Evolutionary conservation across 768 basidiomycete genomes (phyloP).

Genomic region (Austroboletus eburneus): DNA sequence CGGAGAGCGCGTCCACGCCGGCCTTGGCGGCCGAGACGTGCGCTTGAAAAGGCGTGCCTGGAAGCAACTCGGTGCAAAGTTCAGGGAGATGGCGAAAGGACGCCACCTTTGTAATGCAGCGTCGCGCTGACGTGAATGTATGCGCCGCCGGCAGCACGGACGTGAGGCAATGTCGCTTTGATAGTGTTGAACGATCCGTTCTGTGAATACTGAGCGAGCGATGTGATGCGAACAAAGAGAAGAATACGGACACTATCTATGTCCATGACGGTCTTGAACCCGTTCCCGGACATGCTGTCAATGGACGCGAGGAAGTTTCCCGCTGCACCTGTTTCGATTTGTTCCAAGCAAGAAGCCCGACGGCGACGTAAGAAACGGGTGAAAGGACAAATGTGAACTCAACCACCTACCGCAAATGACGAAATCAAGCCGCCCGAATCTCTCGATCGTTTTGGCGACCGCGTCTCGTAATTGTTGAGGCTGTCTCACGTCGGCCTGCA

Average conservation of each 20-base stretch:
- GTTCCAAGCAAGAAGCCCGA: not conserved
- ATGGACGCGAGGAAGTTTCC: constrained; percentile 95
- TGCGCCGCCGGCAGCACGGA: constrained; percentile 69
- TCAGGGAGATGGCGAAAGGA: not conserved
- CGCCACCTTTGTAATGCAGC: constrained; percentile 72
- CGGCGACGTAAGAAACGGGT: too few species aligned
- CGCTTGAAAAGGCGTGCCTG: constrained; percentile 80
- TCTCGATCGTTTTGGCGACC: constrained; percentile 66
- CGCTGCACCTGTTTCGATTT: constrained; percentile 64
- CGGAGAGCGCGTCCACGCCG: constrained; percentile 83
- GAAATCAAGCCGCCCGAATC: constrained; percentile 87
- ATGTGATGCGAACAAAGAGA: not conserved
- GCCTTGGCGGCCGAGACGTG: constrained; percentile 97
- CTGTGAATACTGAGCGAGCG: not conserved
- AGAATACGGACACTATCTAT: constrained; percentile 73
- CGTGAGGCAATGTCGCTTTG: constrained; percentile 79
- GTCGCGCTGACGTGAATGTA: constrained; percentile 91
- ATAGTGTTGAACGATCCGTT: constrained; percentile 87
- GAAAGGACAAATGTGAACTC: not conserved
- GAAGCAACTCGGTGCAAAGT: too few species aligned
- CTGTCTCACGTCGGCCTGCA: constrained; percentile 80
- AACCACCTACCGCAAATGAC: constrained; percentile 78
- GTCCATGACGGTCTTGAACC: constrained; percentile 87
- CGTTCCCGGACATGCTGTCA: constrained; percentile 78
- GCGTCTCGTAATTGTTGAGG: constrained; percentile 70